Evolutionary conservation across 495 filamentous ascomycete species (phyloP), one percentile per base, ranked within the genome.

Genomic region (Hyaloscypha finlandica): DNA sequence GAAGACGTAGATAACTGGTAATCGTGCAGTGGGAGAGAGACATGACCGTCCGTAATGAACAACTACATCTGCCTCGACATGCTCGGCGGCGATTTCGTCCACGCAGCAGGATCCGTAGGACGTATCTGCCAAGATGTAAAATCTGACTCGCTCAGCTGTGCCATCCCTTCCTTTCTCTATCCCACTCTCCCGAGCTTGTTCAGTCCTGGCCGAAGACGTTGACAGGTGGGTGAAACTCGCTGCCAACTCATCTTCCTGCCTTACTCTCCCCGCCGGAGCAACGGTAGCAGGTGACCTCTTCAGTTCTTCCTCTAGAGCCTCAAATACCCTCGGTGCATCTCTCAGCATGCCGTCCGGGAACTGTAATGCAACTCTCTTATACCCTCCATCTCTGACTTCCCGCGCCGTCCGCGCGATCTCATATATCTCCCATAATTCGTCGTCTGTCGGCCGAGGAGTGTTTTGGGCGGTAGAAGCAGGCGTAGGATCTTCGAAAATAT

Each of bases 101-200:
- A 97, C 93, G 75, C 95, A 99, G 79, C 95, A 99, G 5, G 94
- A 86, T 54, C 95, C 94, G 77, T 98, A 99, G 2, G 94, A 97
- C 9, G 95, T 98, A 76, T 99, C 95, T 37, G 90, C 95, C 48
- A 99, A 83, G 67, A 99, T 96, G 71, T 89, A 95, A 31, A 97
- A 81, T 68, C 84, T 86, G 51, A 82, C 81, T 30, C 81, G 72
- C 33, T 67, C 65, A 62, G 58, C 48, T 52, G 42, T 57, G 11
- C 32, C 60, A 19, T 51, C 31, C 42, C 57, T 16, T 19, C 37
- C 52, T 52, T 48, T 58, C 53, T 58, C 65, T 22, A 61, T 20
- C 45, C 58, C 32, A 39, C 52, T 57, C 61, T 53, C 12, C 56
- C 61, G 65, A 14, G n/a, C 19, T 39, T 39, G 59, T 55, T 16